Percentiles rank a stretch among this genome's conserved stretches.
phyloP scores from a whole-genome alignment of 1,139 yeast genomes.

The Diutina ranongensis region DNA sequence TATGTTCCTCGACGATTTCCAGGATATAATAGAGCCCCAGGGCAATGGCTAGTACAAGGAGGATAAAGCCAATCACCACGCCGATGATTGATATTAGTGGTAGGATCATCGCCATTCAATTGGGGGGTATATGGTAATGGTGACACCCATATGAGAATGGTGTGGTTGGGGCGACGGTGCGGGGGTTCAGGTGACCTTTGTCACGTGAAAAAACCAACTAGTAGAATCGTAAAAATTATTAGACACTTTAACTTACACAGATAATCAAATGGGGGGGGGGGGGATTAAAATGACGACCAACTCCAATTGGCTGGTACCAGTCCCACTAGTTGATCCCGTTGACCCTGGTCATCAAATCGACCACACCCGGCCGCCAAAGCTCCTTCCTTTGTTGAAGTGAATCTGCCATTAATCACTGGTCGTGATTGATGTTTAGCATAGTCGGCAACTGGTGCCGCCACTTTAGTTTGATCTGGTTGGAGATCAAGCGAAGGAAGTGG shows the following conservation, averaged over 20 bases:
- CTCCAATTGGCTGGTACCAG: constrained; percentile 72
- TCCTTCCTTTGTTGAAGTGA: constrained; percentile 7
- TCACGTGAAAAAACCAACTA: no score
- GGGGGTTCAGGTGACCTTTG: not conserved
- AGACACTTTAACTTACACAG: not conserved
- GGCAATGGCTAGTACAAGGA: constrained; percentile 51
- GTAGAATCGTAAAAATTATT: no score
- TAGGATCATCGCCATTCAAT: constrained; percentile 31
- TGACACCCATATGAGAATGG: no score
- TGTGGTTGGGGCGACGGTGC: not conserved
- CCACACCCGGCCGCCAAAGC: constrained; percentile 7
- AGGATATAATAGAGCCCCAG: constrained; percentile 86
- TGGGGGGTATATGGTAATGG: no score
- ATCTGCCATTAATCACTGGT: constrained; percentile 2
- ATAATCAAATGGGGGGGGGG: not conserved
- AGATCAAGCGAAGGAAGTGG: not conserved
- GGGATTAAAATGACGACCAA: constrained; percentile 51
- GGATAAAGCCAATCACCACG: constrained; percentile 58
- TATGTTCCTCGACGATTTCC: constrained; percentile 88
- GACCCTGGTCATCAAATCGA: not conserved
- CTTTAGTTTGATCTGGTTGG: not conserved
- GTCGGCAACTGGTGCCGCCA: constrained; percentile 5
- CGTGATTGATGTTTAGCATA: not conserved
- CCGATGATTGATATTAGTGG: constrained; percentile 53
- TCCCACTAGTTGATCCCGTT: constrained; percentile 24